Percentiles rank a stretch among this genome's conserved stretches.
Evolutionary conservation across 768 basidiomycete genomes (phyloP).

Genomic region (Russula sp.): DNA sequence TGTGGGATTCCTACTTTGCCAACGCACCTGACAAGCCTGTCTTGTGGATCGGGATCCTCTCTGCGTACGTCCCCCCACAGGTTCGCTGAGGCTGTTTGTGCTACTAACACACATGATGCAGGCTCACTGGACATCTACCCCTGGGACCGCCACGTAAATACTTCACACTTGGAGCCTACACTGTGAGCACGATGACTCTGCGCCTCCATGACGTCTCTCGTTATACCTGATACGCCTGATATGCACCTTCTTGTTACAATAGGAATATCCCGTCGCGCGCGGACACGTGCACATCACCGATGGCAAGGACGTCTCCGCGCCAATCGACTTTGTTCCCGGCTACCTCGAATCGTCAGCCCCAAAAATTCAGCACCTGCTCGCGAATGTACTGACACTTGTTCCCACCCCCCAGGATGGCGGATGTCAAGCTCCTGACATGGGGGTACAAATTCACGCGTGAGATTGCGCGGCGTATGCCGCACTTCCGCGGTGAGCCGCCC

Average conservation of each 20-base stretch:
- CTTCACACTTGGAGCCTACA: slow-evolving; percentile 16
- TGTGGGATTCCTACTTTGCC: slow-evolving; percentile 26
- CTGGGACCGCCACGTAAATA: slow-evolving; percentile 24
- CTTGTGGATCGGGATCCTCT: slow-evolving; percentile 11
- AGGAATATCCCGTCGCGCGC: slow-evolving; percentile 24
- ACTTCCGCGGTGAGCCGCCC: too few species aligned
- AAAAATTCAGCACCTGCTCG: too few species aligned
- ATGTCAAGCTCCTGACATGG: slow-evolving; percentile 40
- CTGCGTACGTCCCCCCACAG: slow-evolving; percentile 18
- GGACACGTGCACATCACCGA: slow-evolving; percentile 27
- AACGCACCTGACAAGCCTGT: slow-evolving; percentile 27
- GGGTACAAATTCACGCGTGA: too few species aligned
- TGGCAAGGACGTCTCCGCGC: too few species aligned
- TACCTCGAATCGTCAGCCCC: slow-evolving; percentile 24
- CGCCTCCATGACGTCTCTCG: neutral
- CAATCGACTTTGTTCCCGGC: too few species aligned
- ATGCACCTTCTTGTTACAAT: neutral
- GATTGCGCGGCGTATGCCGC: too few species aligned
- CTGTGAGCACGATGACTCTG: neutral
- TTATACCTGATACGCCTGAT: neutral
- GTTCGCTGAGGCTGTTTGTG: neutral
- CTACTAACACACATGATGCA: neutral
- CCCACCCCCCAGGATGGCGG: slow-evolving; percentile 26
- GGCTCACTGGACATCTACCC: neutral
- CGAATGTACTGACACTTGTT: neutral